phyloP scores from a whole-genome alignment of 306 rosid species.

The Ziziphus jujuba region DNA sequence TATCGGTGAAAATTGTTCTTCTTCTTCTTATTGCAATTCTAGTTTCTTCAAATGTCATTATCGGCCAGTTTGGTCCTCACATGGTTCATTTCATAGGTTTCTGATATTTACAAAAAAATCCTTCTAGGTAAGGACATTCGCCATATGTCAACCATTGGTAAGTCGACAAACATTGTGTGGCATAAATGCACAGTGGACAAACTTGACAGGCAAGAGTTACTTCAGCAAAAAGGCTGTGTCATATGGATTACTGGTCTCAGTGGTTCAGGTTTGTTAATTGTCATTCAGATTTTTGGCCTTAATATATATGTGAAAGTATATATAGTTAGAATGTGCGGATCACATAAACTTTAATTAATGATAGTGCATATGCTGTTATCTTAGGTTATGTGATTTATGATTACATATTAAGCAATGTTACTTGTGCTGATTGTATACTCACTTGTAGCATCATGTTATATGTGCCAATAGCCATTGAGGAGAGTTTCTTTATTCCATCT shows the following conservation, averaged over 20 bases:
- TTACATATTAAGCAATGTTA: constrained; percentile 2
- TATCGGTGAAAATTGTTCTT: not conserved
- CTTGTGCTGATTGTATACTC: constrained; percentile 1
- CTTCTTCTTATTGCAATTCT: not conserved
- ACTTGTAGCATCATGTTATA: constrained; percentile 5
- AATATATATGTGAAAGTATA: not conserved
- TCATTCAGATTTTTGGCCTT: no score
- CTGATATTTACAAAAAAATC: constrained; percentile 36
- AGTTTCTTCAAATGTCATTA: not conserved
- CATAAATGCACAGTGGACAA: constrained; percentile 77
- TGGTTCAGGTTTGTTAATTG: constrained; percentile 88
- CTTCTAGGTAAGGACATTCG: constrained; percentile 49
- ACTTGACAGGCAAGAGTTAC: constrained; percentile 70
- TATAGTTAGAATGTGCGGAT: not conserved
- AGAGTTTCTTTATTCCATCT: constrained; percentile 3
- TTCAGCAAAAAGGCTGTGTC: constrained; percentile 93
- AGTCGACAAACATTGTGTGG: constrained; percentile 82
- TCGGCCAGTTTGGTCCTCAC: constrained; percentile 11
- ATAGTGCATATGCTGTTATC: not conserved
- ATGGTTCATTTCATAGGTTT: constrained; percentile 19
- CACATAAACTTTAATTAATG: not conserved
- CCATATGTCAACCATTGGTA: constrained; percentile 59
- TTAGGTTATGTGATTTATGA: not conserved
- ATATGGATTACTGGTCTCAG: constrained; percentile 98
- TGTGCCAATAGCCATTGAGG: constrained; percentile 11